These are phyloP conservation scores for Austroboletus eburneus DNA, from an alignment of 768 basidiomycete species.

Conservation along the genomic window DNA sequence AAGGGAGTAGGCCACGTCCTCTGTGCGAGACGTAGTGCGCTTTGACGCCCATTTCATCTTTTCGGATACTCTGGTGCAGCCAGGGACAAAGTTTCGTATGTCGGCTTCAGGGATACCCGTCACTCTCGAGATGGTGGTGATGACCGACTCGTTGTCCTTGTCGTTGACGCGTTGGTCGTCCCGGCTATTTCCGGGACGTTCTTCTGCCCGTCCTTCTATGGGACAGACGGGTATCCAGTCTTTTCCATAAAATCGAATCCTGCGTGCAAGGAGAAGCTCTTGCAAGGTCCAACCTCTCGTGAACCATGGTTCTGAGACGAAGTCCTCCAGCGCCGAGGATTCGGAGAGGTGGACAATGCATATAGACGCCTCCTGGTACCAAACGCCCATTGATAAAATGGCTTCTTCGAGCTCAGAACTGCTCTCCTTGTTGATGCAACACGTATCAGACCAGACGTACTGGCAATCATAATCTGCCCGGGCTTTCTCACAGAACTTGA, in stretches of 20 bases:
- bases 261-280: conserved; percentile 22
- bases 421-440: conserved; percentile 27
- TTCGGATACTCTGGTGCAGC: conserved; percentile 17
- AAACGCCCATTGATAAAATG: conserved; percentile 20
- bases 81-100: conserved; percentile 18
- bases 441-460: conserved; percentile 28
- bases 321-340: conserved; percentile 21
- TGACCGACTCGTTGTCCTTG: conserved; percentile 17
- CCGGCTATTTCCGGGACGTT: conserved; percentile 2
- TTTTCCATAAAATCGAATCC: conserved; percentile 22
- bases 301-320: conserved; percentile 22
- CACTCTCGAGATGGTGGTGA: conserved; percentile 13
- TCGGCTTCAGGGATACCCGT: conserved; percentile 22
- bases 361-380: conserved; percentile 22
- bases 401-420: conserved; percentile 27
- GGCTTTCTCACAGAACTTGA: conserved; percentile 27
- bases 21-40: conserved; percentile 18
- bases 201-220: conserved; percentile 18
- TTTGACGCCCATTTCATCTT: conserved; percentile 26
- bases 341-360: conserved; percentile 23
- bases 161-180: conserved; percentile 21
- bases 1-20: conserved; percentile 24
- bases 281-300: conserved; percentile 21
- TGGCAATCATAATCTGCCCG: conserved; percentile 20
- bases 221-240: conserved; percentile 23